These are phyloP conservation scores for Talaromyces piceae DNA, from an alignment of 2,329 filamentous ascomycete genomes.

Conservation along the genomic window DNA sequence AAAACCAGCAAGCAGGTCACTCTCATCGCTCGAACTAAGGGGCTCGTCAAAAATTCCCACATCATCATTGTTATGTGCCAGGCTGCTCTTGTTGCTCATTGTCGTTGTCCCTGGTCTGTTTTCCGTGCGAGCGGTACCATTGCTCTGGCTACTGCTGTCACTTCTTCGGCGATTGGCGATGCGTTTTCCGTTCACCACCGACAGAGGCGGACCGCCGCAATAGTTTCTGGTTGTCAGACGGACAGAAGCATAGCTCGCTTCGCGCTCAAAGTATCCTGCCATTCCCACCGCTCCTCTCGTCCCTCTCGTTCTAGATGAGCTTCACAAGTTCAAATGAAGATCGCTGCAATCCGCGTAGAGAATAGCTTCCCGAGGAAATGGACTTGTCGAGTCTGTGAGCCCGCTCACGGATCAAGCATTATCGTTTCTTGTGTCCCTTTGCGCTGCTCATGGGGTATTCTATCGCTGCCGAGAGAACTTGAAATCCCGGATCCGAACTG, in stretches of 20 bases:
- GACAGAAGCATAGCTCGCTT: background rate
- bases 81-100: background rate
- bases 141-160: background rate
- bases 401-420: too few relatives aligned
- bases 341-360: too few relatives aligned
- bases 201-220: slow-evolving; percentile 16
- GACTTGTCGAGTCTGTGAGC: too few relatives aligned
- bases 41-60: slow-evolving; percentile 23
- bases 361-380: too few relatives aligned
- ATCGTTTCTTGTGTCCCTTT: too few relatives aligned
- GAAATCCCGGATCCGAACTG: too few relatives aligned
- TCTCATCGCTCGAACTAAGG: slow-evolving; percentile 27
- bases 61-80: background rate
- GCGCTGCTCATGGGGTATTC: too few relatives aligned
- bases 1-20: background rate
- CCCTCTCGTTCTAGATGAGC: background rate
- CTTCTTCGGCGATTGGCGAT: background rate
- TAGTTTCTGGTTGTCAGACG: background rate
- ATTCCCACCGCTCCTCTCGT: background rate
- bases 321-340: too few relatives aligned
- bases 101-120: background rate
- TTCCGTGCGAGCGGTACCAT: background rate
- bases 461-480: too few relatives aligned
- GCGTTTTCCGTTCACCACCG: slow-evolving; percentile 13
- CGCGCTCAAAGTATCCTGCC: background rate